Conservation (phyloP, 768 basidiomycete species). For the Holtermanniella nyarrowii region DNA sequence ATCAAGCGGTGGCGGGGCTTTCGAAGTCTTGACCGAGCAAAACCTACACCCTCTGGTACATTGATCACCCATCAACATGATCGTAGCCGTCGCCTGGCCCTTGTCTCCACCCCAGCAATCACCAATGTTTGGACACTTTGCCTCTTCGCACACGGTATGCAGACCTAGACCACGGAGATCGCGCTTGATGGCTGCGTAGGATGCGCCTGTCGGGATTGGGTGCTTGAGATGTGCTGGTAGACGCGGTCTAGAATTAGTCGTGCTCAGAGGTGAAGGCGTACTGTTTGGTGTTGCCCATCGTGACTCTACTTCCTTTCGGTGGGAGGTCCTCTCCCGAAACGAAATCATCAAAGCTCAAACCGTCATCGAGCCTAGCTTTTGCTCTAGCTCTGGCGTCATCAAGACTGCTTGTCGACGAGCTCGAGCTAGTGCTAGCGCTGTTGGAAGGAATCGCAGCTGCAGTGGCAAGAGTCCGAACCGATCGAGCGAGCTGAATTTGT, state of each 20-base stretch:
- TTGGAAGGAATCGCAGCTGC: background rate
- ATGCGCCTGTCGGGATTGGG: conserved; percentile 75
- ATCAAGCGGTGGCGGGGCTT: conserved; percentile 77
- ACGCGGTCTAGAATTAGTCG: conserved; percentile 52
- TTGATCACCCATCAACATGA: conserved; percentile 99
- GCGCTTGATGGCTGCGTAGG: conserved; percentile 86
- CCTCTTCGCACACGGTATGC: conserved; percentile 97
- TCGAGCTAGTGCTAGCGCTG: background rate
- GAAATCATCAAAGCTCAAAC: conserved; percentile 39
- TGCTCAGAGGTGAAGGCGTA: conserved; percentile 7
- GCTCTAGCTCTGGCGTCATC: background rate
- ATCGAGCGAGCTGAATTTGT: background rate
- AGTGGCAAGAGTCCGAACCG: background rate
- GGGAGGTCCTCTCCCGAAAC: conserved; percentile 31
- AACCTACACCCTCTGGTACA: conserved; percentile 97
- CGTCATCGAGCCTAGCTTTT: conserved; percentile 27
- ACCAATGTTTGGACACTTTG: conserved; percentile 97
- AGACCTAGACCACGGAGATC: conserved; percentile 82
- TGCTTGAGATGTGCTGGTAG: conserved; percentile 83
- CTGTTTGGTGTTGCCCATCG: conserved; percentile 36
- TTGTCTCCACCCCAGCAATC: conserved; percentile 93
- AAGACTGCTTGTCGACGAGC: no score
- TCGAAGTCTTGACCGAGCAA: conserved; percentile 92
- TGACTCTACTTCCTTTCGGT: conserved; percentile 15
- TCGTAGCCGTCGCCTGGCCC: conserved; percentile 86